Conservation (phyloP, 108 stramenopile genomes). For the Epipyxis sp. region DNA sequence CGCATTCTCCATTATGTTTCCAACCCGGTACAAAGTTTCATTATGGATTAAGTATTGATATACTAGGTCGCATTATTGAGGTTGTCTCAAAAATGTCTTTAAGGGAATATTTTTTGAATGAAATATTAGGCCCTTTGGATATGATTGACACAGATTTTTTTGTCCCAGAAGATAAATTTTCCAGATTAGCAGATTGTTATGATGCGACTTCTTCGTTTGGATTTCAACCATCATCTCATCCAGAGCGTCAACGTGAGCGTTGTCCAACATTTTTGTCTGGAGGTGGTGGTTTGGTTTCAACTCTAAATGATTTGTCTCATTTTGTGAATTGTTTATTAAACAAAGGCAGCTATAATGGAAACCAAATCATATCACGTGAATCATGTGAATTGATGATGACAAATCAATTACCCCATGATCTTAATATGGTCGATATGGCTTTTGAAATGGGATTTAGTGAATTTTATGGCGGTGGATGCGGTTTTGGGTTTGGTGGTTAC, state of each 20-base stretch:
- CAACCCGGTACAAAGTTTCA: conserved; percentile 37
- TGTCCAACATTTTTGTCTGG: neutral
- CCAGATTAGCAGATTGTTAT: conserved; percentile 26
- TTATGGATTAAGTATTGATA: conserved; percentile 33
- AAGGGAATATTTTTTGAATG: conserved; percentile 29
- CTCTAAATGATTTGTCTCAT: conserved; percentile 29
- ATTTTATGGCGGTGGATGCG: conserved; percentile 17
- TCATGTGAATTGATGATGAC: neutral
- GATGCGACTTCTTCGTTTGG: too few species aligned
- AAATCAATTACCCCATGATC: conserved; percentile 31
- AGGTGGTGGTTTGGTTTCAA: conserved; percentile 40
- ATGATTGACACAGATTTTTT: conserved; percentile 36
- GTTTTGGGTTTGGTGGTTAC: conserved; percentile 38
- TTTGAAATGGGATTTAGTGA: conserved; percentile 7
- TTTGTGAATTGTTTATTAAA: conserved; percentile 29
- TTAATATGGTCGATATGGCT: conserved; percentile 2
- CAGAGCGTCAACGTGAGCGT: conserved; percentile 1
- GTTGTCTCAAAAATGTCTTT: conserved; percentile 27
- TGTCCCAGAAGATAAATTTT: conserved; percentile 6
- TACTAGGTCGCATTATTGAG: conserved; percentile 34
- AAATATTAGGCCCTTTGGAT: conserved; percentile 34
- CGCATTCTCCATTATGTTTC: conserved; percentile 25
- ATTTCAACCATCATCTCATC: neutral
- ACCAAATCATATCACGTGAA: conserved; percentile 16
- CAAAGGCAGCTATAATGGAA: conserved; percentile 22